Conservation (phyloP, 768 basidiomycete species). For the Botryobasidium botryosum region DNA sequence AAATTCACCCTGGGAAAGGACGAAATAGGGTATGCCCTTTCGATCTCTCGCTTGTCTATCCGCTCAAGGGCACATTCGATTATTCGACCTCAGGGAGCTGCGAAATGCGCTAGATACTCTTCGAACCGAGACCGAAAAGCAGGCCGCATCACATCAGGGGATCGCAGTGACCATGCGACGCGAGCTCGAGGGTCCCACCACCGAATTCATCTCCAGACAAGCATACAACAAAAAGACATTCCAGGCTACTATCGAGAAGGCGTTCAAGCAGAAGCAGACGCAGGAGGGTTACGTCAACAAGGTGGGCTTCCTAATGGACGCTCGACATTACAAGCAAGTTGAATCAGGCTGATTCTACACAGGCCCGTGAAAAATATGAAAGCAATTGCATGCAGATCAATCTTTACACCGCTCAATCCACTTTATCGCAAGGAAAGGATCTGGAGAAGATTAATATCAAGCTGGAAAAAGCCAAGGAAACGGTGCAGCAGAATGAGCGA, state of each 20-base stretch:
- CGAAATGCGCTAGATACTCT: slow-evolving; percentile 67
- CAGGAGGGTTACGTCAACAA: slow-evolving; percentile 76
- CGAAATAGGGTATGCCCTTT: slow-evolving; percentile 69
- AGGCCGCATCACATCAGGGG: slow-evolving; percentile 52
- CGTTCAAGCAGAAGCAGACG: slow-evolving; percentile 74
- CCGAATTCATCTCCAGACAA: slow-evolving; percentile 45
- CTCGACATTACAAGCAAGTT: neutral
- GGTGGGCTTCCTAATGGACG: slow-evolving; percentile 14
- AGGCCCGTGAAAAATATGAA: slow-evolving; percentile 86
- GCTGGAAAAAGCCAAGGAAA: slow-evolving; percentile 75
- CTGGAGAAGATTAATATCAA: slow-evolving; percentile 78
- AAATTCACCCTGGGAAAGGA: slow-evolving; percentile 66
- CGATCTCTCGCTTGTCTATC: neutral
- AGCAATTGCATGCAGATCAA: slow-evolving; percentile 85
- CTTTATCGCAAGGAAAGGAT: slow-evolving; percentile 84
- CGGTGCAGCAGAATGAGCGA: slow-evolving; percentile 77
- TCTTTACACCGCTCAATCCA: slow-evolving; percentile 79
- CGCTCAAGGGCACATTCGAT: too few species aligned
- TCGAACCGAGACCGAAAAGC: slow-evolving; percentile 67
- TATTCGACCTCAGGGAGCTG: slow-evolving; percentile 41
- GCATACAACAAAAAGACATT: slow-evolving; percentile 54
- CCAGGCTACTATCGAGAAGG: slow-evolving; percentile 70
- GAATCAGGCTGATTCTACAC: neutral
- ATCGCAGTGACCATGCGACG: slow-evolving; percentile 59
- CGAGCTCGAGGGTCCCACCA: slow-evolving; percentile 52